Evolutionary conservation across 352 stramenopile genomes (phyloP), one percentile per base, ranked within the genome.

Genomic region (Phytopythium delawarense): DNA sequence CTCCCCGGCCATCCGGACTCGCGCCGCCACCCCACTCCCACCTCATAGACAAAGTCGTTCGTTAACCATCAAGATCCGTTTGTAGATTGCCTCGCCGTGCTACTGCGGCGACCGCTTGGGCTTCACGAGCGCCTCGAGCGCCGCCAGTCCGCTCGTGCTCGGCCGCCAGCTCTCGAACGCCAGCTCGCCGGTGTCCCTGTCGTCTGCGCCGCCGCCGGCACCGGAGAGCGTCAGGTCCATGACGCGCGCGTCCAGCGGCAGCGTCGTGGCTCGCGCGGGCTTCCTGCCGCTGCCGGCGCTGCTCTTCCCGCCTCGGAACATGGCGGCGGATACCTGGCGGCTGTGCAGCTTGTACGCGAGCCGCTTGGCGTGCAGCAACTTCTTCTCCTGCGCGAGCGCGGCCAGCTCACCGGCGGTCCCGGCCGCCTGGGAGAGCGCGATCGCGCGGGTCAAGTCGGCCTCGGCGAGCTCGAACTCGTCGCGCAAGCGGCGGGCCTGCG

Each of bases 301-400:
- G 2, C 16, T 40, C 39, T 74, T 77, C 21, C 62, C 62, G 11
- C 59, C 58, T 18, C 56, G 23, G 54, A 95, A 95, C 86, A 95
- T 95, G 6, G 86, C 84, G 46, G 69, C 61, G 28, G 84, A 91
- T 20, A 93, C 67, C 49, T 92, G 72, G 7, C 76, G 85, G 60
- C 73, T 85, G 37, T 75, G 66, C 61, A 83, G 39, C 54, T 84
- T 89, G 66, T 95, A 95, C 46, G 84, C 81, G 7, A 90, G 69
- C 62, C 80, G 75, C 61, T 91, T 90, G 4, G 82, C 78, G 11
- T 79, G 72, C 37, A 93, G 58, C 39, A 92, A 54, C 32, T 64
- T 66, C 37, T 82, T 81, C 50, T 95, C 86, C 51, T 87, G 77
- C 28, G 74, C 39, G 11, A 95, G 52, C 25, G 57, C 54, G 7